Evolutionary conservation across 108 stramenopile genomes (phyloP).

Genomic region (Chaetoceros tenuissimus): DNA sequence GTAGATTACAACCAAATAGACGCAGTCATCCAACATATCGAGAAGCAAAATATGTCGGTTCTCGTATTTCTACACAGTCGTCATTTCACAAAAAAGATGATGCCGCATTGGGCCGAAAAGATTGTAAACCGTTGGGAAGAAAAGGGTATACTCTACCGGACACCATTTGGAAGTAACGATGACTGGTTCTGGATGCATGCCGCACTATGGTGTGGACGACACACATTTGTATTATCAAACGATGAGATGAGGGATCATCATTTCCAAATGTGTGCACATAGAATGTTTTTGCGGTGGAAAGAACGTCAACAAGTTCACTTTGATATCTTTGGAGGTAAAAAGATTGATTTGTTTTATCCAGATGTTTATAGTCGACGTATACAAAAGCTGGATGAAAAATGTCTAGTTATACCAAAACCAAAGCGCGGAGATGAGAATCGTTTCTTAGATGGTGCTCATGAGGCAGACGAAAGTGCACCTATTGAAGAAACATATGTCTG

Average conservation of each 20-base stretch:
- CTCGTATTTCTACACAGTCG: slow-evolving; percentile 74
- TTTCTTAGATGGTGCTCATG: slow-evolving; percentile 73
- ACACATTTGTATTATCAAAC: slow-evolving; percentile 83
- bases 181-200: slow-evolving; percentile 99
- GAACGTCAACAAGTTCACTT: slow-evolving; percentile 91
- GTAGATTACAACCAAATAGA: slow-evolving; percentile 92
- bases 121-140: slow-evolving; percentile 46
- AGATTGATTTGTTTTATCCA: slow-evolving; percentile 44
- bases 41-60: slow-evolving; percentile 31
- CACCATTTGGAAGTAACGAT: slow-evolving; percentile 86
- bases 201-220: slow-evolving; percentile 41
- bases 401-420: slow-evolving; percentile 63
- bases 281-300: slow-evolving; percentile 91
- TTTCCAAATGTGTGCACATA: slow-evolving; percentile 88
- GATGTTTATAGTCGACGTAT: slow-evolving; percentile 67
- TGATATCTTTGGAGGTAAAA: slow-evolving; percentile 44
- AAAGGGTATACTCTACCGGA: slow-evolving; percentile 46
- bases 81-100: slow-evolving; percentile 51
- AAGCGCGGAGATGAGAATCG: slow-evolving; percentile 80
- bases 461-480: slow-evolving; percentile 59
- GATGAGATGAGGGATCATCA: slow-evolving; percentile 99
- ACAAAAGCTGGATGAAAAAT: slow-evolving; percentile 33
- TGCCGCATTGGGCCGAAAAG: slow-evolving; percentile 36
- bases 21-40: slow-evolving; percentile 62
- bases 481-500: slow-evolving; percentile 71